Conservation (phyloP, 2,329 filamentous ascomycete genomes). For the Ampelomyces quisqualis region DNA sequence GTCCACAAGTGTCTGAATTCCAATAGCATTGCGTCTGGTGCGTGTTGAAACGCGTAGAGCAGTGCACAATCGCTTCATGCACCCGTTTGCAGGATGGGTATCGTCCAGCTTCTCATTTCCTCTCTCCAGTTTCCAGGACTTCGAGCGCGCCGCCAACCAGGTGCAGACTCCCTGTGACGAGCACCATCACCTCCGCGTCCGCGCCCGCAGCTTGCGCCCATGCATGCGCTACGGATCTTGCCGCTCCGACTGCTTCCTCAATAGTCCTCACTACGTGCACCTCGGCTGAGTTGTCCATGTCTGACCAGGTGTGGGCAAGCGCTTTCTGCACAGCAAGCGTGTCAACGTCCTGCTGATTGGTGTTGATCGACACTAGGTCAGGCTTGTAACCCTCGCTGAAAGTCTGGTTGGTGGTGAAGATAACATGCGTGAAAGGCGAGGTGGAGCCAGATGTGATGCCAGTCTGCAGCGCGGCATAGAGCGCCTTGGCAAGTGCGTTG, state of each 20-base stretch:
- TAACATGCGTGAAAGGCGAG: constrained; percentile 65
- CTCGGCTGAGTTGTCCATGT: constrained; percentile 42
- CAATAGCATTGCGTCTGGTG: no score
- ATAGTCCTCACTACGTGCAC: constrained; percentile 65
- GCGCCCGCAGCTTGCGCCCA: constrained; percentile 29
- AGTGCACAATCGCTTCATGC: neutral
- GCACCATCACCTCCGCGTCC: constrained; percentile 57
- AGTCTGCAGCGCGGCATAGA: constrained; percentile 59
- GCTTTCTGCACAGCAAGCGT: constrained; percentile 66
- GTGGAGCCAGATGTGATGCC: constrained; percentile 26
- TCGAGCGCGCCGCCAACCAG: constrained; percentile 77
- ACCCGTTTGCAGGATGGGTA: no score
- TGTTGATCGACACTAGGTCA: constrained; percentile 64
- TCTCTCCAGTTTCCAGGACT: constrained; percentile 58
- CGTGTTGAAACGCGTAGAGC: constrained; percentile 24
- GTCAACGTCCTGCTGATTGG: constrained; percentile 59
- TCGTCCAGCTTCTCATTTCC: constrained; percentile 14
- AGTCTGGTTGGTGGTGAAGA: constrained; percentile 80
- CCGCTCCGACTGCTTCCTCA: constrained; percentile 65
- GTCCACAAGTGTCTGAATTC: no score
- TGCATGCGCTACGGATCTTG: constrained; percentile 46
- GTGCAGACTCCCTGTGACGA: constrained; percentile 83
- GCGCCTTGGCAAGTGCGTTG: constrained; percentile 60
- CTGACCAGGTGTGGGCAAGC: constrained; percentile 60
- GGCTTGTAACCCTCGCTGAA: constrained; percentile 63